Base-by-base conservation (phyloP, 768 basidiomycete genomes). In the Postia placenta region DNA sequence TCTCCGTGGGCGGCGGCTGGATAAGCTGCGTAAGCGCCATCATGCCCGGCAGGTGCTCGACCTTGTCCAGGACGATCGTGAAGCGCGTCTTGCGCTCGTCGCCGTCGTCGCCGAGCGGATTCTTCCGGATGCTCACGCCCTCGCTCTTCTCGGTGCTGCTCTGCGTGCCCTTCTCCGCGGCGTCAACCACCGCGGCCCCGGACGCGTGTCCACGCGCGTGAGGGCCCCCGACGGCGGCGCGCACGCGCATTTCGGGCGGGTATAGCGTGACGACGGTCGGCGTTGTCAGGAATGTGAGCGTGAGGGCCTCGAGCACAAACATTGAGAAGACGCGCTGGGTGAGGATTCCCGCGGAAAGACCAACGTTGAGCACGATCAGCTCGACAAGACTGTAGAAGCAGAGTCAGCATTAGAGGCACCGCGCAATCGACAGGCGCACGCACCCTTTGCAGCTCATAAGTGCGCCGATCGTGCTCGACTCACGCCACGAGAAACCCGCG, bases 401-500 rank as follows among this genome's bases (percentile, higher is more conserved):
- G 22, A 6, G 11, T 35, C 30, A 23, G 3, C 42, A 47, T 22
- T 9, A 15, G 33, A 24, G n/a, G n/a, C n/a, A n/a, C n/a, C n/a
- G n/a, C n/a, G n/a, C n/a, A n/a, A n/a, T n/a, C n/a, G n/a, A n/a
- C 47, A 45, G 6, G n/a, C 9, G 11, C 20, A 58, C 72, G 28
- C 49, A 87, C 87, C 92, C 93, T 75, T 98, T 94, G 62, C 93
- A 95, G 60, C 85, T 88, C 94, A 99, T 97, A 45, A 98, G 64
- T 12, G 87, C 83, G 0, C 96, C 96, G 44, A 97, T 85, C 0
- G 92, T 83, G 28, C 80, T 74, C 0, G 85, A 68, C 61, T 98
- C 95, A 33, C 95, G 74, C 80, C 80, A 85, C 5, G 68, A 76
- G 66, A 91, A 97, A 0, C 85, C 83, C 6, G 82, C 57, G 25